Base-by-base conservation (phyloP, 78 protist genomes). In the Dictyostelium discoideum region DNA sequence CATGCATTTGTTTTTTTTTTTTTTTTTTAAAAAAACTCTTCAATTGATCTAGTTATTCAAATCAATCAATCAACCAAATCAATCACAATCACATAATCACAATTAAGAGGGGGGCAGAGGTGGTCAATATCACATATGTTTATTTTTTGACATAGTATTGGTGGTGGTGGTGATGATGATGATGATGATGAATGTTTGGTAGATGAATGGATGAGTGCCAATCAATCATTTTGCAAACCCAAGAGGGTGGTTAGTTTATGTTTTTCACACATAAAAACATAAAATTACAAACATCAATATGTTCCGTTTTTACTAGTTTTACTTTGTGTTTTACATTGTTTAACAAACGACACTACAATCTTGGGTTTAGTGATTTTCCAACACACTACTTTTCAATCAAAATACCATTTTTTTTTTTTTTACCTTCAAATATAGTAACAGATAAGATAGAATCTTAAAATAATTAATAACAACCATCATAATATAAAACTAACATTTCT, bases 261-360 rank as follows among this genome's bases (percentile, higher is more conserved):
- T 32, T 32, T 32, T 32, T 32, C 37, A 32, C 37, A 32, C 37
- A 32, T 32, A 32, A 32, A 32, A 32, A 32, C 1, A 32, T 32
- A 32, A 32, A 32, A 32, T 32, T 1, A 32, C 37, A 32, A 18
- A 74, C 40, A 39, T 76, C 26, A 18, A 39, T 13, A 39, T 13
- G 11, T 37, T 14, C 11, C 20, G 26, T 20, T 7, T 29, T 39
- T 8, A 18, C 39, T 6, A 4, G 37, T 6, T 69, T 69, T 26
- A 16, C 39, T 69, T 22, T 65, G 29, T 69, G 77, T 65, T 22
- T 65, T n/a, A 24, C 74, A n/a, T 65, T 65, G 24, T n/a, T 69
- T 26, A 11, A 69, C 77, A 69, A 65, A 69, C 77, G 11, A 69
- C 39, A 69, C 77, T 69, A 69, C 77, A 69, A 69, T 69, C 77